Conservation (phyloP, 768 basidiomycete genomes). For the Gyrodon lividus region DNA sequence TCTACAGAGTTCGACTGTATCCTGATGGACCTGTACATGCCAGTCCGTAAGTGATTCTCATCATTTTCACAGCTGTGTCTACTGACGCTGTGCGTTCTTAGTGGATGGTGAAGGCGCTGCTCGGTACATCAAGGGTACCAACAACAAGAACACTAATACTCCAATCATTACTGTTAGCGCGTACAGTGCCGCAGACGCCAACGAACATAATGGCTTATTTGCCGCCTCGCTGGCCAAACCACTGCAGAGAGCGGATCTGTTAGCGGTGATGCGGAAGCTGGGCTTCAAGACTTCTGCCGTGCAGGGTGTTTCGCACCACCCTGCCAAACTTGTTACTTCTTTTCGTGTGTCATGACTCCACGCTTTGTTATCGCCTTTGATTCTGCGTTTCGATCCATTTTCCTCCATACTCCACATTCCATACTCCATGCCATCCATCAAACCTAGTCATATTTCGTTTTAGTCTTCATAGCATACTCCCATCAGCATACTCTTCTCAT, state of each 20-base stretch:
- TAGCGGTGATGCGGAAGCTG: slow-evolving; percentile 78
- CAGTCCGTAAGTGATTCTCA: slow-evolving; percentile 63
- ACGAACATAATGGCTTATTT: slow-evolving; percentile 67
- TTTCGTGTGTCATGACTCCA: slow-evolving; percentile 27
- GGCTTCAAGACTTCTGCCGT: slow-evolving; percentile 87
- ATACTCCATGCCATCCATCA: slow-evolving; percentile 32
- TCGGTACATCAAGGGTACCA: slow-evolving; percentile 94
- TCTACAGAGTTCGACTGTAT: slow-evolving; percentile 88
- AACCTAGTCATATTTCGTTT: slow-evolving; percentile 22
- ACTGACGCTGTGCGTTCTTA: slow-evolving; percentile 25
- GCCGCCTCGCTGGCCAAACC: slow-evolving; percentile 86
- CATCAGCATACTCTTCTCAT: slow-evolving; percentile 25
- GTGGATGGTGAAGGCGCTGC: slow-evolving; percentile 97
- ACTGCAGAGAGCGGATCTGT: slow-evolving; percentile 81
- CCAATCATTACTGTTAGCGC: slow-evolving; percentile 93
- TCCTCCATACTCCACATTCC: slow-evolving; percentile 30
- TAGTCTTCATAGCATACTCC: slow-evolving; percentile 27
- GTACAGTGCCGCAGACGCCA: slow-evolving; percentile 70
- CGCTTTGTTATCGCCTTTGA: slow-evolving; percentile 24
- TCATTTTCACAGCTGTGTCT: neutral
- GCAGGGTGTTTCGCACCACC: slow-evolving; percentile 49
- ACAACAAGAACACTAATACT: slow-evolving; percentile 90
- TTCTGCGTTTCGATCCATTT: slow-evolving; percentile 26
- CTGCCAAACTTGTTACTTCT: slow-evolving; percentile 51
- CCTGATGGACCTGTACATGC: slow-evolving; percentile 95